These are phyloP conservation scores for Trichomonas tenax DNA, from an alignment of 208 protist genomes.

Conservation along the genomic window DNA sequence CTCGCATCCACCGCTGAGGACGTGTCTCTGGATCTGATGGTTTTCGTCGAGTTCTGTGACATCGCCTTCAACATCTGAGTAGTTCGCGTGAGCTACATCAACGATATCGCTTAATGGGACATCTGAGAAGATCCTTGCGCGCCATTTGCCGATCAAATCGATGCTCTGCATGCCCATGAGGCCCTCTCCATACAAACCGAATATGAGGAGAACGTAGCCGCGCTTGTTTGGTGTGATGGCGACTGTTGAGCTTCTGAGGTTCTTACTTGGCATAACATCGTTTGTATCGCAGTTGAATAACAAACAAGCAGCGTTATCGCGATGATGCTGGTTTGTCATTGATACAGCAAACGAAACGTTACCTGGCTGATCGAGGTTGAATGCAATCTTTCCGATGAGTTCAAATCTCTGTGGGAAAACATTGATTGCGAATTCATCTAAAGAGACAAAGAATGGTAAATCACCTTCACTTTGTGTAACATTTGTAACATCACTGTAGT, in stretches of 20 bases:
- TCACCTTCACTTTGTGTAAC: not conserved
- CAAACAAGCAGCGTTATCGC: not conserved
- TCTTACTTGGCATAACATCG: not conserved
- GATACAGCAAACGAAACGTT: not conserved
- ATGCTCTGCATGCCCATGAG: not conserved
- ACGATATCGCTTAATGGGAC: not conserved
- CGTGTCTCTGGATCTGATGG: not conserved
- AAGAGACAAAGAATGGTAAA: not conserved
- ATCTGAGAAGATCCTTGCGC: not conserved
- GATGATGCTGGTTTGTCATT: not conserved
- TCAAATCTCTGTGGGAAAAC: not conserved
- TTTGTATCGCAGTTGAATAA: not conserved
- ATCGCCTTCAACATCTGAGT: not conserved
- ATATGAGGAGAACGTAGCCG: not conserved
- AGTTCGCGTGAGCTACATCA: not conserved
- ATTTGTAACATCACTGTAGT: not conserved
- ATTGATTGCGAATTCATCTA: not conserved
- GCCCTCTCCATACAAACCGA: not conserved
- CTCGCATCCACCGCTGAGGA: not conserved
- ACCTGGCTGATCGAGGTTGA: not conserved
- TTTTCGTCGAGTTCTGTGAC: not conserved
- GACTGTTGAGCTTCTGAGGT: not conserved
- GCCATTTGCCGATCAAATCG: not conserved
- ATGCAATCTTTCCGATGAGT: not conserved
- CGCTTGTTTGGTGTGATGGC: not conserved